These are phyloP conservation scores for Colletotrichum sp. DNA, from an alignment of 2,329 filamentous ascomycete species.

Conservation along the genomic window DNA sequence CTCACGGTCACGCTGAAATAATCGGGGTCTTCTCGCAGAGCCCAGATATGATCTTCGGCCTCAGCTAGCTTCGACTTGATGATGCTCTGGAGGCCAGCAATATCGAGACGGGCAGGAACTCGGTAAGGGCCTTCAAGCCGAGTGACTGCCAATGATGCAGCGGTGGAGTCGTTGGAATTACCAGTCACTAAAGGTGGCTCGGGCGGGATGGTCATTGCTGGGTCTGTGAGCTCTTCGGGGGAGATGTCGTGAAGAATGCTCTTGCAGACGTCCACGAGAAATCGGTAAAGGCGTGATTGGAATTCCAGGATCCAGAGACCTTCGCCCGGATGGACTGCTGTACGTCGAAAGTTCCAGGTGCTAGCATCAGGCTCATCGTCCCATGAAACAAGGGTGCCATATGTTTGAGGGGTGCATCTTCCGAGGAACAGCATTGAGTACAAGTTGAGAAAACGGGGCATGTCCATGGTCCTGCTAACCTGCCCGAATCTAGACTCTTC, in stretches of 20 bases:
- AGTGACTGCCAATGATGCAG: slow-evolving; percentile 43
- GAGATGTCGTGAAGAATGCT: slow-evolving; percentile 58
- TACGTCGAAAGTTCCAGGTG: slow-evolving; percentile 28
- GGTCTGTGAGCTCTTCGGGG: slow-evolving; percentile 27
- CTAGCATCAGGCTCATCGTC: slow-evolving; percentile 40
- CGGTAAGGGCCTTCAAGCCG: slow-evolving; percentile 58
- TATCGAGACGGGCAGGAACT: slow-evolving; percentile 49
- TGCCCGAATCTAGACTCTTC: slow-evolving; percentile 35
- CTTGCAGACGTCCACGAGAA: slow-evolving; percentile 53
- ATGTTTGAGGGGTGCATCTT: slow-evolving; percentile 28
- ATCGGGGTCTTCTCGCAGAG: slow-evolving; percentile 61
- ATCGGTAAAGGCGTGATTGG: slow-evolving; percentile 51
- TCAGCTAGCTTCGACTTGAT: slow-evolving; percentile 43
- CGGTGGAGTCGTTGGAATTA: slow-evolving; percentile 30
- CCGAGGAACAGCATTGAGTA: slow-evolving; percentile 40
- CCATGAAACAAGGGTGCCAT: slow-evolving; percentile 40
- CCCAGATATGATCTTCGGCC: slow-evolving; percentile 59
- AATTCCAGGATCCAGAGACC: slow-evolving; percentile 56
- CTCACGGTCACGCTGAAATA: slow-evolving; percentile 55
- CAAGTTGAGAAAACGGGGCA: slow-evolving; percentile 29
- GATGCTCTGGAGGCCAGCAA: slow-evolving; percentile 48
- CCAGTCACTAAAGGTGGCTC: slow-evolving; percentile 38
- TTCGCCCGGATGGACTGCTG: slow-evolving; percentile 42
- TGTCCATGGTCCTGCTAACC: slow-evolving; percentile 26
- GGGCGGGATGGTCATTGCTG: slow-evolving; percentile 37